Conservation (phyloP, 2,329 filamentous ascomycete genomes). For the Calonectria pauciramosa region DNA sequence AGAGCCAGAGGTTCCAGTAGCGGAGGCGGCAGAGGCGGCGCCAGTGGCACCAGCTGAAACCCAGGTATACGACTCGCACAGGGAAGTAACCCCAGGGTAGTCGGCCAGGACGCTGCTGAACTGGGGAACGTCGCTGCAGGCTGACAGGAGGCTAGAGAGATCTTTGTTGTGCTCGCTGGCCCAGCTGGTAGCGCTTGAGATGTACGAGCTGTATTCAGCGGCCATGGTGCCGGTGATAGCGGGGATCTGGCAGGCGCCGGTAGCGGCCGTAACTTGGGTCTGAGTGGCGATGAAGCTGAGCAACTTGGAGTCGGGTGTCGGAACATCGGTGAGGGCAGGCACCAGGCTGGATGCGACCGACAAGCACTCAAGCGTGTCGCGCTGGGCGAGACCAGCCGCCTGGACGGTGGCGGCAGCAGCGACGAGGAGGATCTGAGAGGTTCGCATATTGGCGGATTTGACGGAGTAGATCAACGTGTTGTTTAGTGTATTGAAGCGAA, state of each 20-base stretch:
- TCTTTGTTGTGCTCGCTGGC: background rate
- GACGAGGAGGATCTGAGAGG: background rate
- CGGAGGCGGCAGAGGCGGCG: background rate
- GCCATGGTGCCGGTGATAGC: background rate
- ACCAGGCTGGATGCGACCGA: background rate
- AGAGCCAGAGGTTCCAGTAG: background rate
- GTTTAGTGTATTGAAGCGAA: background rate
- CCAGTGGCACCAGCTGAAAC: background rate
- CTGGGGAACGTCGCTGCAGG: constrained; percentile 3
- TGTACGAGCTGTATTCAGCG: background rate
- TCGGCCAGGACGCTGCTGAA: background rate
- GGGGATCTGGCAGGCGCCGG: background rate
- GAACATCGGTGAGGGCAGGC: background rate
- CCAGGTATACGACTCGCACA: background rate
- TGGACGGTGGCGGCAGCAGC: background rate
- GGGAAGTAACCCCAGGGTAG: background rate
- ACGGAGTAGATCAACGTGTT: background rate
- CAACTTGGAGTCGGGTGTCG: background rate
- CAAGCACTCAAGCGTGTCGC: background rate
- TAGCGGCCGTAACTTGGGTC: background rate
- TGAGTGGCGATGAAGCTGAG: background rate
- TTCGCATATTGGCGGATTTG: background rate
- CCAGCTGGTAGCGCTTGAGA: background rate
- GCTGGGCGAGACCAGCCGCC: background rate
- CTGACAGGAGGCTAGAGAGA: background rate